A percentile compares a stretch with the other conserved stretches of the same genome.
Conservation (phyloP, 2,329 filamentous ascomycete species). For the Pyrenophora graminea region DNA sequence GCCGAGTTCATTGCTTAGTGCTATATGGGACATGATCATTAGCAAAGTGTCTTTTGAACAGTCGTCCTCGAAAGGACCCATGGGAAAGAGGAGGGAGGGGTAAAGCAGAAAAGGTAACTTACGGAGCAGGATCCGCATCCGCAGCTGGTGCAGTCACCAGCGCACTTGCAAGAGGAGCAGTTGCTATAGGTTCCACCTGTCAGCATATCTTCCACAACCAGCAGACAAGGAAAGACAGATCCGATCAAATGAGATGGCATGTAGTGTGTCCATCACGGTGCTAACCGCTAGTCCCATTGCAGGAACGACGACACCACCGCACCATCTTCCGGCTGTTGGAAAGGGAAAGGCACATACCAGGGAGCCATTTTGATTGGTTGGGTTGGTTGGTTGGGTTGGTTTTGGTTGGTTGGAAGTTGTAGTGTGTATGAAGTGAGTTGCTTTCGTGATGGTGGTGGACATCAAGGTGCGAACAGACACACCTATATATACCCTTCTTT, state of each 20-base stretch:
- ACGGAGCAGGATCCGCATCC: conserved; percentile 37
- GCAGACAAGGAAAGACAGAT: too few species aligned
- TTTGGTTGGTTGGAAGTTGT: conserved; percentile 7
- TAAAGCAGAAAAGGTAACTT: not conserved
- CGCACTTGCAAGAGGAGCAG: conserved; percentile 39
- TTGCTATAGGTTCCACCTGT: conserved; percentile 6
- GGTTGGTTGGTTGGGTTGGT: conserved; percentile 7
- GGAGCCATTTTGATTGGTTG: conserved; percentile 30
- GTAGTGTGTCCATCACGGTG: conserved; percentile 25
- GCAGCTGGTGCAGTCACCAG: conserved; percentile 40
- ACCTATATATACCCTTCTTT: too few species aligned
- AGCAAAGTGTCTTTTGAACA: too few species aligned
- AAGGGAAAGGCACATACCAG: conserved; percentile 22
- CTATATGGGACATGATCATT: too few species aligned
- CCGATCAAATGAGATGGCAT: not conserved
- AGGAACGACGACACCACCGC: not conserved
- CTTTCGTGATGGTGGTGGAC: conserved; percentile 3
- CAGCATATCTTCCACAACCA: too few species aligned
- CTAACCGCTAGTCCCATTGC: conserved; percentile 13
- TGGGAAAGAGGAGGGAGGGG: too few species aligned
- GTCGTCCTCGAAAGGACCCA: too few species aligned
- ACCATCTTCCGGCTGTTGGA: not conserved
- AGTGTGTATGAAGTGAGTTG: conserved; percentile 9
- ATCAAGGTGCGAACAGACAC: conserved; percentile 29
- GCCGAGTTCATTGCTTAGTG: too few species aligned